phyloP scores from a whole-genome alignment of 495 filamentous ascomycete genomes.

The Penicillium arizonense region DNA sequence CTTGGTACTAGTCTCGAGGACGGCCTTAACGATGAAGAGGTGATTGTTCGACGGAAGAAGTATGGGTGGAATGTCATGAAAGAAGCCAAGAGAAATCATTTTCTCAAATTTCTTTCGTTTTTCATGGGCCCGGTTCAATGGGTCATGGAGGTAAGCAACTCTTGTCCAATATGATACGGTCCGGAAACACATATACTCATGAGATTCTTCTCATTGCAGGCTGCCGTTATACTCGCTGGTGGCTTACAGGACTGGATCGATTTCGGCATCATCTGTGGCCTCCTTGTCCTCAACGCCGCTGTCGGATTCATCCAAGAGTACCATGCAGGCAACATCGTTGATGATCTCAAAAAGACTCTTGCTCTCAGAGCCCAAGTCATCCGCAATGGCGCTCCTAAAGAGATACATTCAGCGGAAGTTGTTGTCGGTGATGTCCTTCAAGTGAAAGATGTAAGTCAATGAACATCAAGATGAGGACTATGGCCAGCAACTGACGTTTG shows the following conservation, averaged over 20 bases:
- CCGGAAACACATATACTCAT: not conserved
- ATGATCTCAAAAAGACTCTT: constrained; percentile 87
- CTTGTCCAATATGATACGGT: not conserved
- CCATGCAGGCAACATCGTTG: constrained; percentile 87
- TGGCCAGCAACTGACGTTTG: not conserved
- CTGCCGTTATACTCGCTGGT: constrained; percentile 71
- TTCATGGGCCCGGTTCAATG: constrained; percentile 92
- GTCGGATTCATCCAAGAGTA: constrained; percentile 90
- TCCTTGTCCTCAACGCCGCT: constrained; percentile 74
- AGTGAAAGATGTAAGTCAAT: constrained; percentile 65
- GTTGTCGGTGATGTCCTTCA: constrained; percentile 89
- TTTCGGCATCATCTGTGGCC: constrained; percentile 73
- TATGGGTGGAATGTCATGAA: constrained; percentile 88
- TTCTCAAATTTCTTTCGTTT: constrained; percentile 79
- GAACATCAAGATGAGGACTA: not conserved
- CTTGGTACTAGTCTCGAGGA: constrained; percentile 66
- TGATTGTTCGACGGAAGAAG: constrained; percentile 65
- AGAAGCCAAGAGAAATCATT: constrained; percentile 81
- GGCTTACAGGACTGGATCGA: constrained; percentile 78
- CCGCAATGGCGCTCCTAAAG: constrained; percentile 68
- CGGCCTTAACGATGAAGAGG: constrained; percentile 74
- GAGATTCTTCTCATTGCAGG: constrained; percentile 35
- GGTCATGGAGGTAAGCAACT: constrained; percentile 75
- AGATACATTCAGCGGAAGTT: constrained; percentile 74
- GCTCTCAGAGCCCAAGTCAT: constrained; percentile 82